phyloP scores from a whole-genome alignment of 2,329 filamentous ascomycete genomes.

The Phaeosphaeria sp. region DNA sequence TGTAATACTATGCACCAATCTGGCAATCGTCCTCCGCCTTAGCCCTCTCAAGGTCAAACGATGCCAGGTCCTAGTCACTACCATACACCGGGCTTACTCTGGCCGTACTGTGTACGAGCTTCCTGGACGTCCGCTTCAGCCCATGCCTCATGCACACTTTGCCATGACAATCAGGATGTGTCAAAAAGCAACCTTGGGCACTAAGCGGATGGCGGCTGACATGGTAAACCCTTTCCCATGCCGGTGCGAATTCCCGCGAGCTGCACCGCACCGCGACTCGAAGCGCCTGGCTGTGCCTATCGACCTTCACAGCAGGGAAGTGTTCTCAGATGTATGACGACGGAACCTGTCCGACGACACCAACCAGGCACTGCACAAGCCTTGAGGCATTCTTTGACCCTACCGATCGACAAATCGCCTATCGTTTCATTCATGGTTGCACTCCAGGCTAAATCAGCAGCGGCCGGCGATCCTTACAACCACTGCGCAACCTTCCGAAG shows the following conservation, averaged over 20 bases:
- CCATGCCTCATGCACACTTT: slow-evolving; percentile 15
- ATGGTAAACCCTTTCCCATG: slow-evolving; percentile 5
- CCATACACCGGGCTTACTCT: slow-evolving; percentile 16
- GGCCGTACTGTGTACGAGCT: slow-evolving; percentile 19
- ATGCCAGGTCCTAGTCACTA: slow-evolving; percentile 14
- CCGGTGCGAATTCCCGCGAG: neutral
- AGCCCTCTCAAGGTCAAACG: slow-evolving; percentile 14
- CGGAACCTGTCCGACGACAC: slow-evolving; percentile 15
- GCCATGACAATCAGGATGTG: slow-evolving; percentile 22
- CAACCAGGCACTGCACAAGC: slow-evolving; percentile 19
- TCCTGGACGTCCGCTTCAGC: neutral
- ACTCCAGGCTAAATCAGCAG: slow-evolving; percentile 20
- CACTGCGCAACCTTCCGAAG: slow-evolving; percentile 15
- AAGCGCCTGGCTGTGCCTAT: slow-evolving; percentile 11
- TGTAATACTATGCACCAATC: slow-evolving; percentile 25
- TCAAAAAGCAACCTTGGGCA: slow-evolving; percentile 20
- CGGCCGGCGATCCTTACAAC: slow-evolving; percentile 11
- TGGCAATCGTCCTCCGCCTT: slow-evolving; percentile 26
- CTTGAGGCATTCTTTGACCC: slow-evolving; percentile 10
- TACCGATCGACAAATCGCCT: slow-evolving; percentile 21
- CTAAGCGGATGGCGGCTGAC: slow-evolving; percentile 16
- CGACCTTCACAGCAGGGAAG: slow-evolving; percentile 3
- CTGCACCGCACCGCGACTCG: neutral
- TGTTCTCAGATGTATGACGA: slow-evolving; percentile 21
- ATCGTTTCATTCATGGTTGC: slow-evolving; percentile 14